phyloP scores from a whole-genome alignment of 495 filamentous ascomycete genomes.

The Evernia prunastri region DNA sequence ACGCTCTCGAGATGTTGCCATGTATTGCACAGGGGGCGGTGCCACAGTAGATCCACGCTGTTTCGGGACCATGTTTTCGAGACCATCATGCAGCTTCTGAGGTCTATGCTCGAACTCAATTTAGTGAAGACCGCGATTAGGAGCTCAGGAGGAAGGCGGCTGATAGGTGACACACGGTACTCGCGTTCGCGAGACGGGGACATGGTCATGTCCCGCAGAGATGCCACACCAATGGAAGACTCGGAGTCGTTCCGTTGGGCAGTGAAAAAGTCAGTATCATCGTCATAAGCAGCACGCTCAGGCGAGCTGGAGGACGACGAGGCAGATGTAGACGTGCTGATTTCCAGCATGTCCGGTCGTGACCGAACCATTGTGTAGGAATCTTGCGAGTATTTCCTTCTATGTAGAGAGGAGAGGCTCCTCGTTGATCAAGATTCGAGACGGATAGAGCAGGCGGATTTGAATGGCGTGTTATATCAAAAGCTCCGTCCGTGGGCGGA shows the following conservation, averaged over 20 bases:
- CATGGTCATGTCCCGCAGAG: conserved; percentile 65
- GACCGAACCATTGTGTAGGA: conserved; percentile 19
- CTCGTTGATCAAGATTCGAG: not conserved
- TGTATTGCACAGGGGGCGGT: conserved; percentile 80
- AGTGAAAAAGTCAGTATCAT: conserved; percentile 90
- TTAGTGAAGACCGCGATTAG: conserved; percentile 88
- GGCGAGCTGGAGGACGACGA: conserved; percentile 82
- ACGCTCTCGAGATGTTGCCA: conserved; percentile 75
- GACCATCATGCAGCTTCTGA: conserved; percentile 84
- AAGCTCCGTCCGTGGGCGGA: not conserved
- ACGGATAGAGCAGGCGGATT: not conserved
- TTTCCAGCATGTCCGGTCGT: conserved; percentile 16
- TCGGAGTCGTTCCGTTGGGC: conserved; percentile 79
- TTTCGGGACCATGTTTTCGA: conserved; percentile 90
- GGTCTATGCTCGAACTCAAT: conserved; percentile 64
- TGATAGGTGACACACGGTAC: conserved; percentile 59
- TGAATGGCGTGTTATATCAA: not conserved
- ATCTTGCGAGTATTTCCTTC: not conserved
- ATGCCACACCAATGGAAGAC: conserved; percentile 77
- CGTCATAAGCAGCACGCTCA: conserved; percentile 68
- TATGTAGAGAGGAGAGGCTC: conserved; percentile 2
- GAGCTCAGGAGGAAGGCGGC: conserved; percentile 84
- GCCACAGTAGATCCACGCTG: conserved; percentile 89
- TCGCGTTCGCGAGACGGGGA: conserved; percentile 51
- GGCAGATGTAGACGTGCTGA: conserved; percentile 27